Base-by-base conservation (phyloP, 2,329 filamentous ascomycete genomes). In the Arthrobotrys sinensis region DNA sequence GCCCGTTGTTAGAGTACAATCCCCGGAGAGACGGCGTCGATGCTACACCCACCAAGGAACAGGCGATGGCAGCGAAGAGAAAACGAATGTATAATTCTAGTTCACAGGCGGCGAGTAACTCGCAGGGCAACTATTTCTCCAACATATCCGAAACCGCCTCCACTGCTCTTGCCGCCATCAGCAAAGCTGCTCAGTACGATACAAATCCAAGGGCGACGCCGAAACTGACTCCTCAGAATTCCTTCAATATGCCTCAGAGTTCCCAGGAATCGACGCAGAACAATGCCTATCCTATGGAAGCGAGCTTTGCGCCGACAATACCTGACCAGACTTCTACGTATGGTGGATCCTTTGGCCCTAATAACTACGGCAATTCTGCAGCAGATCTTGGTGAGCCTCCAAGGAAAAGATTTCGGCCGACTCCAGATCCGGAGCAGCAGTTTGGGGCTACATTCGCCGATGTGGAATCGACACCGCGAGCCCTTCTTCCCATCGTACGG, bases 41-140 rank as follows among this genome's bases (percentile, higher is more conserved):
- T 81, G 95, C 98, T 82, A 98, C 96, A 0, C 96, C 96, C 0
- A 99, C 96, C 43, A 99, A 99, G 85, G 96, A 98, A 85, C 96
- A 98, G 85, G 96, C 96, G 77, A 97, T 98, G 94, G 96, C 96
- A 10, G 95, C 95, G 4, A 92, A 94, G 85, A 88, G 96, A 81
- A 98, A 99, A 84, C 90, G 95, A 80, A 90, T 97, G 85, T 98
- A 97, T 85, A 97, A 92, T 80, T 88, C 89, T 57, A 89, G 88
- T 53, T 87, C 89, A 66, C 93, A 97, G 73, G 89, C 93, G 62
- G 86, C 88, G 11, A 90, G 89, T 81, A 90, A 89, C 82, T 81
- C 90, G 87, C 90, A 92, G 55, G 94, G 94, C 16, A 97, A 96
- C 0, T 97, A 97, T 83, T 98, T 99, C 86, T 94, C 94, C 83